These are phyloP conservation scores for Malassezia equina DNA, from an alignment of 1,284 basidiomycete species.

Conservation along the genomic window DNA sequence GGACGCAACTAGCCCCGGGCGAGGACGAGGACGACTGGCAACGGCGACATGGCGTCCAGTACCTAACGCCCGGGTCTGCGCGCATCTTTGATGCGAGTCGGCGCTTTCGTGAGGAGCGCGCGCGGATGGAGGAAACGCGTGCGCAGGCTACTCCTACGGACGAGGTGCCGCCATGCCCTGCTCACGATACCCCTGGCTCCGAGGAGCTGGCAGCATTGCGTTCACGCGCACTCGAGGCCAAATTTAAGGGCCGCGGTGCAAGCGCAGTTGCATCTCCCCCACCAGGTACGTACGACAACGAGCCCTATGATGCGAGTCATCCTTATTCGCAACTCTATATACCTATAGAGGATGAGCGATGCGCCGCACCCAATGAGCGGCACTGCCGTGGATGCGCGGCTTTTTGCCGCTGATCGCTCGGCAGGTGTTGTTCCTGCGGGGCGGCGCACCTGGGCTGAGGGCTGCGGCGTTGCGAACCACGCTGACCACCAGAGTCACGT, in stretches of 20 bases:
- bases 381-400: neutral
- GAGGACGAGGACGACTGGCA: slow-evolving; percentile 12
- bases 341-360: neutral
- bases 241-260: neutral
- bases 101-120: slow-evolving; percentile 11
- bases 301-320: slow-evolving; percentile 17
- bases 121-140: neutral
- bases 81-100: slow-evolving; percentile 17
- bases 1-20: slow-evolving; percentile 2
- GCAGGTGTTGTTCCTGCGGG: neutral
- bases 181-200: neutral
- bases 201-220: slow-evolving; percentile 4
- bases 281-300: neutral
- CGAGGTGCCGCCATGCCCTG: neutral
- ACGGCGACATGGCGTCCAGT: slow-evolving; percentile 9
- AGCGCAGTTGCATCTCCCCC: too few relatives aligned
- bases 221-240: slow-evolving; percentile 7
- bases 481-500: slow-evolving; percentile 6
- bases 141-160: neutral
- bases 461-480: neutral
- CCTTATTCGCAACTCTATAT: slow-evolving; percentile 16
- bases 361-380: neutral
- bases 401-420: neutral
- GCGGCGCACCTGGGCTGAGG: neutral
- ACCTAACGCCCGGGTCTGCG: slow-evolving; percentile 16